These are phyloP conservation scores for Prunus persica DNA, from an alignment of 306 rosid species.

Conservation along the genomic window Prunus_persica_NCBIv2 NC_034013.1:11946501-11947000, in stretches of 20 bases:
- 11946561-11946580: not conserved
- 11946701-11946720: constrained; percentile 74
- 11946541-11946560: not conserved
- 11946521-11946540: not conserved
- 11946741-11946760: constrained; percentile 82
- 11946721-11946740: constrained; percentile 55
- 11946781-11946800: constrained; percentile 37
- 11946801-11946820: constrained; percentile 65
- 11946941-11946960: constrained; percentile 64
- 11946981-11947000: constrained; percentile 63
- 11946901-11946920: constrained; percentile 50
- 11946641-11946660: constrained; percentile 59
- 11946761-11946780: constrained; percentile 55
- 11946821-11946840: constrained; percentile 61
- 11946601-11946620: constrained; percentile 67
- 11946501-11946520: not conserved
- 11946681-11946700: constrained; percentile 77
- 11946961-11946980: constrained; percentile 67
- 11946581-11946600: constrained; percentile 50
- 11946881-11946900: constrained; percentile 56
- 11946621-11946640: constrained; percentile 92
- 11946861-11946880: constrained; percentile 36
- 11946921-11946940: constrained; percentile 58
- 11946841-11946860: constrained; percentile 54
- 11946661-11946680: constrained; percentile 60